A percentile compares a stretch with the other conserved stretches of the same genome.
These are phyloP conservation scores for Balamuthia mandrillaris DNA, from an alignment of 208 protist species.

Conservation along the genomic window DNA sequence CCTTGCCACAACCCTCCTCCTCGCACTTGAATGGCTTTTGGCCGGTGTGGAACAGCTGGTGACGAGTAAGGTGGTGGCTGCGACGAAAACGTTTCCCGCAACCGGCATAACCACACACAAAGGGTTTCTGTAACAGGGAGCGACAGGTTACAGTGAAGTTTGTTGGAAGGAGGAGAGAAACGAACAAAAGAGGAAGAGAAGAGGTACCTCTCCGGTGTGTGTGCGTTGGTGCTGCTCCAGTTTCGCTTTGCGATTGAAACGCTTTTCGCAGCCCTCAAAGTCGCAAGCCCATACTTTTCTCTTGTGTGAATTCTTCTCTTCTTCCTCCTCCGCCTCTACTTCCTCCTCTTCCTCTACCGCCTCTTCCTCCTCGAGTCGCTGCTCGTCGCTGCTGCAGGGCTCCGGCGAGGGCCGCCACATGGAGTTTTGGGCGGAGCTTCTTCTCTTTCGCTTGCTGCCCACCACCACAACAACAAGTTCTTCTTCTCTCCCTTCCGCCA, in stretches of 20 bases:
- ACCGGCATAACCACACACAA: neutral
- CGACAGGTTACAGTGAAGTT: neutral
- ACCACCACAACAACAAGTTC: too few relatives aligned
- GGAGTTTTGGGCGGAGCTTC: too few relatives aligned
- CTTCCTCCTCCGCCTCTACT: too few relatives aligned
- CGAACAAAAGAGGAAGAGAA: neutral
- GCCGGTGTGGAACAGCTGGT: constrained; percentile 4
- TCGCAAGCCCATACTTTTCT: neutral
- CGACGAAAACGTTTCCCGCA: constrained; percentile 3
- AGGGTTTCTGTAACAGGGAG: neutral
- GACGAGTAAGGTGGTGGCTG: neutral
- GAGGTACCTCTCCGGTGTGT: constrained; percentile 10
- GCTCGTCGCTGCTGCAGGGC: too few relatives aligned
- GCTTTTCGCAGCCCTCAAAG: neutral
- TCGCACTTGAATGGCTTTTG: neutral
- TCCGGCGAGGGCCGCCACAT: too few relatives aligned
- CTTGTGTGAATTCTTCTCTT: too few relatives aligned
- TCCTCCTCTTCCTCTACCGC: too few relatives aligned
- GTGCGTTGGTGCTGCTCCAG: neutral
- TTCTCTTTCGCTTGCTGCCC: too few relatives aligned
- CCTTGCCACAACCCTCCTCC: neutral
- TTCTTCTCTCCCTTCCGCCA: too few relatives aligned
- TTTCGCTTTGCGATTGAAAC: neutral
- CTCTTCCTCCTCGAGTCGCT: too few relatives aligned
- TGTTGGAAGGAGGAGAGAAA: too few relatives aligned